Conservation (phyloP, 2,329 filamentous ascomycete genomes). For the Ploettnerulaceae sp. region DNA sequence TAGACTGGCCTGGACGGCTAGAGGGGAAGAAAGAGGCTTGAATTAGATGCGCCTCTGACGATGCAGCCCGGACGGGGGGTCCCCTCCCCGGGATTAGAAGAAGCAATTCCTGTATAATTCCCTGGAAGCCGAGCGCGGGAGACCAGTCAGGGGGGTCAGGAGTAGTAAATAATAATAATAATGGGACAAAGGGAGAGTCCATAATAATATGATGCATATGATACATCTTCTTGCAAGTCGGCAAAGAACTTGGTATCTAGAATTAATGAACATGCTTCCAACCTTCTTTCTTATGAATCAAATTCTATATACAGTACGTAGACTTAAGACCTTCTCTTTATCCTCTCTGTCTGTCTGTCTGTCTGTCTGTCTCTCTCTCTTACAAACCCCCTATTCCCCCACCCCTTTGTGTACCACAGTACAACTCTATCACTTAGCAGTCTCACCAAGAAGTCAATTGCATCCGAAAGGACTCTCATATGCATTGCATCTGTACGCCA, state of each 20-base stretch:
- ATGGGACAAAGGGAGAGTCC: no score
- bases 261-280: no score
- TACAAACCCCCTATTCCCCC: background rate
- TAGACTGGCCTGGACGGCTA: background rate
- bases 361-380: no score
- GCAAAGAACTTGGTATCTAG: no score
- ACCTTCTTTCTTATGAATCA: no score
- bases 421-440: background rate
- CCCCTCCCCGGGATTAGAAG: slow-evolving; percentile 2
- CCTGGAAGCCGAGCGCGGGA: slow-evolving; percentile 4
- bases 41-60: slow-evolving; percentile 17
- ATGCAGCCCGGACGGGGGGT: slow-evolving; percentile 5
- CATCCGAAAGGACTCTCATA: slow-evolving; percentile 5
- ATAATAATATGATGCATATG: no score
- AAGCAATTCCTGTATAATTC: background rate
- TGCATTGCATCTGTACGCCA: slow-evolving; percentile 3
- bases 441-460: slow-evolving; percentile 4
- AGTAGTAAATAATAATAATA: no score
- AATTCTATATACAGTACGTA: no score
- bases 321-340: no score
- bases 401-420: background rate
- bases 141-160: background rate
- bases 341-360: no score
- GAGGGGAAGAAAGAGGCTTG: slow-evolving; percentile 11
- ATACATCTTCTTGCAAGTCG: no score